Base-by-base conservation (phyloP, 2,329 filamentous ascomycete species). In the Penicillium sclerotigenum region DNA sequence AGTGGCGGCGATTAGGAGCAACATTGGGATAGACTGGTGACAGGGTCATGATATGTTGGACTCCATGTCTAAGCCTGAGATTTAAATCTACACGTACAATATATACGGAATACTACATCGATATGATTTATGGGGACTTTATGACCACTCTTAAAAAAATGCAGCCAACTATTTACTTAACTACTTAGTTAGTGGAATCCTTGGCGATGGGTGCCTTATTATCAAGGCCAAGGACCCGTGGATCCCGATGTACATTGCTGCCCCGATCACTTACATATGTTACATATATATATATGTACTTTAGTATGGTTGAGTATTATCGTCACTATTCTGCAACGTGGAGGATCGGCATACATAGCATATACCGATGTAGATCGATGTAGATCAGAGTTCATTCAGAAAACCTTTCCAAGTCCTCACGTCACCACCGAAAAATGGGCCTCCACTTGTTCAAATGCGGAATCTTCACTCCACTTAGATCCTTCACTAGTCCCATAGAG, bases 381-480 rank as follows among this genome's bases (percentile, higher is more conserved):
- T 43, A 41, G 47, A 34, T 34, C 41, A 51, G 37, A 31, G 29
- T 36, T 31, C 24, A 22, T 40, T 47, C 14, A 18, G 29, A 31
- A 4, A 36, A 33, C 13, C 22, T 45, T n/a, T 8, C n/a, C n/a
- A 9, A 55, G 55, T 58, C 55, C 55, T 52, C 47, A 58, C 58
- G 58, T 59, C 58, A 59, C 56, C 36, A 59, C 58, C 36, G 28
- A 29, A 42, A 36, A 50, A 41, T n/a, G 22, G 13, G 28, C 24
- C 16, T 37, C 29, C 18, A 9, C 26, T 41, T 24, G 34, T 18
- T 40, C 43, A 7, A 51, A 51, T 34, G 28, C 48, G 48, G 48
- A 34, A 43, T 51, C 11, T 24, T 26, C 26, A 14, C 42, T 53
- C 51, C 51, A 47, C 51, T 40, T 33, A 13, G 42, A 48, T 29